Percentiles rank a stretch among this genome's conserved stretches.
Conservation (phyloP, 441 rosid species). For the Syzygium malaccense region DNA sequence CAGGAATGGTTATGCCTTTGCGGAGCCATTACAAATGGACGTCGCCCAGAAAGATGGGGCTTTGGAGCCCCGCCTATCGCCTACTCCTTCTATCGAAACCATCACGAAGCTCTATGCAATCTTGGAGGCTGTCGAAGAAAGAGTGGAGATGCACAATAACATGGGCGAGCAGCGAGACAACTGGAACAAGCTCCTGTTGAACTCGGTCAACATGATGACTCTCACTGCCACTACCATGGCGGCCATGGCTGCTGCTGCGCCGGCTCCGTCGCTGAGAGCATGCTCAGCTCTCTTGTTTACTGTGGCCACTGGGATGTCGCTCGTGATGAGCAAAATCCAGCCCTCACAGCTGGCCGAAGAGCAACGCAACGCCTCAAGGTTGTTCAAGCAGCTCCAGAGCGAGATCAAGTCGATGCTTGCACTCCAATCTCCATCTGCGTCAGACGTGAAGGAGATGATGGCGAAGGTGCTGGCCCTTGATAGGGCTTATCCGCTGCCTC, state of each 20-base stretch:
- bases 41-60: not conserved
- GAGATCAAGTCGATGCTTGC: not conserved
- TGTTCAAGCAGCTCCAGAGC: not conserved
- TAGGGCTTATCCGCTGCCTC: not conserved
- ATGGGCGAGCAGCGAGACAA: not conserved
- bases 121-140: not conserved
- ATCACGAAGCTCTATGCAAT: not conserved
- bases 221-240: not conserved
- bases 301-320: not conserved
- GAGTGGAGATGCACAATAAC: not conserved
- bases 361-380: not conserved
- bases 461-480: not conserved
- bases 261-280: not conserved
- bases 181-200: not conserved
- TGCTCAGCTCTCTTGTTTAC: not conserved
- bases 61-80: not conserved
- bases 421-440: not conserved
- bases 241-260: not conserved
- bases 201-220: not conserved
- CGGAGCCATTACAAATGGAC: not conserved
- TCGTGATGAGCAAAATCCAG: slow-evolving; percentile 8
- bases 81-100: not conserved
- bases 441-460: not conserved
- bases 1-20: not conserved
- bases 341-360: not conserved